A percentile compares a stretch with the other conserved stretches of the same genome.
Conservation (phyloP, 2,329 filamentous ascomycete genomes). For the Pseudogymnoascus sp. region DNA sequence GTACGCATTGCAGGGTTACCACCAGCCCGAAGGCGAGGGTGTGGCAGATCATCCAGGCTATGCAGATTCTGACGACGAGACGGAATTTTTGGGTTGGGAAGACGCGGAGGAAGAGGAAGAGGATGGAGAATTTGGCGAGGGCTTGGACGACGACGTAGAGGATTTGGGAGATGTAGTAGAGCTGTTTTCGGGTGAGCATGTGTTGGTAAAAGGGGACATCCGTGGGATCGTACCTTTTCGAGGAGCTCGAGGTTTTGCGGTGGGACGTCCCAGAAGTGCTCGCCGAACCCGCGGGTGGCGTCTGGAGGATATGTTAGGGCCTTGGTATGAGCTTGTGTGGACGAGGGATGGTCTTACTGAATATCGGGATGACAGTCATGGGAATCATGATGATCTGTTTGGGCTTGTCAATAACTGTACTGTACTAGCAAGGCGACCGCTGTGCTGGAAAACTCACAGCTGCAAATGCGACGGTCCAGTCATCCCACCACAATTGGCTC, state of each 20-base stretch:
- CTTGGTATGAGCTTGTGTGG: background rate
- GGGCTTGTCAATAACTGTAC: background rate
- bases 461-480: constrained; percentile 14
- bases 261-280: constrained; percentile 9
- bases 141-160: constrained; percentile 1
- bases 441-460: constrained; percentile 14
- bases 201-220: background rate
- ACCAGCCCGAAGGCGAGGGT: constrained; percentile 13
- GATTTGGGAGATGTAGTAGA: constrained; percentile 9
- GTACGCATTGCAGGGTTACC: constrained; percentile 17
- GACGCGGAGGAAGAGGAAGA: constrained; percentile 8
- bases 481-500: constrained; percentile 18
- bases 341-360: constrained; percentile 12
- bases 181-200: background rate
- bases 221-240: background rate
- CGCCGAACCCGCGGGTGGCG: background rate
- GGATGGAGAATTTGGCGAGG: constrained; percentile 11
- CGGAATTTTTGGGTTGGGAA: background rate
- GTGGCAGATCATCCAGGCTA: constrained; percentile 12
- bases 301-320: background rate
- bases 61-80: constrained; percentile 1
- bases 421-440: background rate
- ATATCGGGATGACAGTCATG: constrained; percentile 15
- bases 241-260: background rate
- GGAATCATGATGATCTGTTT: constrained; percentile 18